Conservation (phyloP, 352 stramenopile species). For the Albugo laibachii region DNA sequence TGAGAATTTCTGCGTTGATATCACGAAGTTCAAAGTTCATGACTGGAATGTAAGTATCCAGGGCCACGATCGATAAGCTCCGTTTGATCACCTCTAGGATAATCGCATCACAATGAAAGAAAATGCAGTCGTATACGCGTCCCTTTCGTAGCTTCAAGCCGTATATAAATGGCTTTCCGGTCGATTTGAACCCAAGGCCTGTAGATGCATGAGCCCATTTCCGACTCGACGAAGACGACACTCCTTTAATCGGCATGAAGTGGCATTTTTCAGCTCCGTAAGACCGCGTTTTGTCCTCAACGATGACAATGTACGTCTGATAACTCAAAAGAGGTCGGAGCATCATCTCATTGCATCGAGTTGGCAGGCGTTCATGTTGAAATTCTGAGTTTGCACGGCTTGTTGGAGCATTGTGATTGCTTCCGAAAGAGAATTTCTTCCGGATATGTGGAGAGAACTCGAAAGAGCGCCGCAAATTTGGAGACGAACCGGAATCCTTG, state of each 20-base stretch:
- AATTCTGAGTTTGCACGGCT: too few relatives aligned
- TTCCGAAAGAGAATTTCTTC: too few relatives aligned
- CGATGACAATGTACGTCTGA: slow-evolving; percentile 40
- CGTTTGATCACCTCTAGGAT: slow-evolving; percentile 82
- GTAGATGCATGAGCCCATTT: too few relatives aligned
- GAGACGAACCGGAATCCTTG: too few relatives aligned
- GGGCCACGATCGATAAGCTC: slow-evolving; percentile 65
- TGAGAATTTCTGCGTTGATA: slow-evolving; percentile 58
- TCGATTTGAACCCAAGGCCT: background rate
- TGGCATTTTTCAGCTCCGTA: too few relatives aligned
- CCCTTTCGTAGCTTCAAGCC: slow-evolving; percentile 16
- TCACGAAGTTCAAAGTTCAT: slow-evolving; percentile 77
- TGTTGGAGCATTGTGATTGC: too few relatives aligned
- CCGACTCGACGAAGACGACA: too few relatives aligned
- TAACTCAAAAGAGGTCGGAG: slow-evolving; percentile 30
- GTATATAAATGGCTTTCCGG: slow-evolving; percentile 15
- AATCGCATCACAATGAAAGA: slow-evolving; percentile 44
- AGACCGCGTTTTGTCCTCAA: slow-evolving; percentile 3
- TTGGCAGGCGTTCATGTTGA: too few relatives aligned
- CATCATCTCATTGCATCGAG: too few relatives aligned
- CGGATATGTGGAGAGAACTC: too few relatives aligned
- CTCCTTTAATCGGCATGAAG: too few relatives aligned
- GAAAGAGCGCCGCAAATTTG: too few relatives aligned
- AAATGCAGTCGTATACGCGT: slow-evolving; percentile 50
- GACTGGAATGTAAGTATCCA: slow-evolving; percentile 80